Base-by-base conservation (phyloP, 2,329 filamentous ascomycete genomes). In the Aspergillus glaucus region DNA sequence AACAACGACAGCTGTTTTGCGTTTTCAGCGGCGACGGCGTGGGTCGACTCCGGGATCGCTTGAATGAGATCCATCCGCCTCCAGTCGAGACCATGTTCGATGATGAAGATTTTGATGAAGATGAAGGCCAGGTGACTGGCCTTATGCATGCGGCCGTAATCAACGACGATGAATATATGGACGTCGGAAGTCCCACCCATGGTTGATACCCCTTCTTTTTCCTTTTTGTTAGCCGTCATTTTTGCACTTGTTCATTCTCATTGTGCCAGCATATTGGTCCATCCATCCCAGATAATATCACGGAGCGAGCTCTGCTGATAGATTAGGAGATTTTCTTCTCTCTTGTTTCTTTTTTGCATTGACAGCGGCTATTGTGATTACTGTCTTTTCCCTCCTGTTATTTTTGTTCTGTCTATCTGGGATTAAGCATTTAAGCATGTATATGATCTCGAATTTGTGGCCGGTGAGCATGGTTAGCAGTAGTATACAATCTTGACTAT, bases 1-100 rank as follows among this genome's bases (percentile, higher is more conserved):
- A 96, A 63, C 93, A 98, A 67, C 84, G 93, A 54, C 86, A 92
- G 46, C 89, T 97, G 6, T 98, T 98, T 66, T 98, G 93, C 63
- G 93, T 98, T 47, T 98, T 98, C 68, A 96, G 91, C 1, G 92
- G 93, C 5, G 79, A 81, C 22, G 91, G 91, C 48, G 92, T 98
- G 2, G 75, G 76, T 39, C 80, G 81, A 37, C 80, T 98, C 22
- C 85, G 92, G 39, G 79, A 85, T 24, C 87, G 90, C 63, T 77
- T 98, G 36, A 94, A 90, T 44, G 58, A 54, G 55, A 69, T 71
- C 9, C 65, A 69, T 36, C 51, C 57, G 24, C 50, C 59, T 26
- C 63, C 57, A 34, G 64, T 66, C 34, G 58, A 62, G 51, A 71
- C 69, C 30, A 72, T 72, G 66, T 72, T 70, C 54, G 68, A 72